Evolutionary conservation across 768 basidiomycete genomes (phyloP), one percentile per base, ranked within the genome.

Genomic region (Tephrocybe rancida): DNA sequence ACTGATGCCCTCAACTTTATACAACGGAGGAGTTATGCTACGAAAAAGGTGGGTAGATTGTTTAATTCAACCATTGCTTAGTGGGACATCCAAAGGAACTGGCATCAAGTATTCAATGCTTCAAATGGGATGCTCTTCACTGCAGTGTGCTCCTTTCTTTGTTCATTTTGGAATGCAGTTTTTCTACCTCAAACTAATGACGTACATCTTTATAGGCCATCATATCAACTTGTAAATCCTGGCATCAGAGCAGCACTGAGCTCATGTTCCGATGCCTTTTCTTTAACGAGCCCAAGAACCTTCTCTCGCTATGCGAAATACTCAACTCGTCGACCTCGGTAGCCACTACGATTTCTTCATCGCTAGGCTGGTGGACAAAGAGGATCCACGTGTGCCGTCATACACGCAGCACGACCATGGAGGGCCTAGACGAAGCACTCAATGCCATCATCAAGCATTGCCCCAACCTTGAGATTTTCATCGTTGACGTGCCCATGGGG

Each of bases 391-490:
- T 90, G 25, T 76, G 80, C 2, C 79, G 82, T 8, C 82, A 79
- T 26, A 71, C 70, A 5, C 73, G 68, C 8, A 73, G 69, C 5
- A 66, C 73, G 2, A 75, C 77, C 76, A 70, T 81, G 59, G 71
- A 78, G 8, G 75, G 81, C 32, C 70, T 84, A 26, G 79, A 85
- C 60, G 70, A 72, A 21, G 78, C 83, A 0, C 73, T 91, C 24
- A 69, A 82, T 7, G 73, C 80, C 24, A 75, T 89, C 51, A 79
- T 90, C 30, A 70, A 71, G 9, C 86, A 81, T 51, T 87, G 85
- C 57, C 85, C 86, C 6, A 89, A 90, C 59, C 81, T 91, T 45
- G 81, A 88, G 57, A 83, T 88, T 7, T 88, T 90, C 67, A 75
- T 88, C 30, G 69, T 88, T 39, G 86, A 88, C 55, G 84, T 82